Percentiles rank a stretch among this genome's conserved stretches.
These are phyloP conservation scores for Hypoxylon crocopeplum DNA, from an alignment of 495 filamentous ascomycete species.

Conservation along the genomic window DNA sequence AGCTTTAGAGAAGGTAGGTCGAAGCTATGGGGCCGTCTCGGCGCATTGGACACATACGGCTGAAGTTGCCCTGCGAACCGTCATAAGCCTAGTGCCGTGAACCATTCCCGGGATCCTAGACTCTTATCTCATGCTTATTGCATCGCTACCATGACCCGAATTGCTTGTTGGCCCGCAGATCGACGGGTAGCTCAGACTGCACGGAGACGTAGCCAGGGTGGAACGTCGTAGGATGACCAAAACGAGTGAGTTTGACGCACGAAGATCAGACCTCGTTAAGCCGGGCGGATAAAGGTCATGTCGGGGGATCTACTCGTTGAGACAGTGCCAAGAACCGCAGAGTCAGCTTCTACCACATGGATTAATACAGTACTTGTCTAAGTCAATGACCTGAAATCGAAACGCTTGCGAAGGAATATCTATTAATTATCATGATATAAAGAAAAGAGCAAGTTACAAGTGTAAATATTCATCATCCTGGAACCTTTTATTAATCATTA, in stretches of 20 bases:
- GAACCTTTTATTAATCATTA: too few species aligned
- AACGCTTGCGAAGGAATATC: too few species aligned
- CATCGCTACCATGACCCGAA: conserved; percentile 10
- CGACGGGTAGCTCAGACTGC: conserved; percentile 19
- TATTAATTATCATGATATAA: too few species aligned
- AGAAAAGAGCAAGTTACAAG: too few species aligned
- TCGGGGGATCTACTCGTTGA: conserved; percentile 33
- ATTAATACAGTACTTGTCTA: too few species aligned
- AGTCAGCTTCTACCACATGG: neutral
- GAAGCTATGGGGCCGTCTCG: conserved; percentile 25
- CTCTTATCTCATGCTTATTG: neutral
- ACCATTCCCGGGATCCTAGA: conserved; percentile 4
- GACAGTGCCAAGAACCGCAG: conserved; percentile 30
- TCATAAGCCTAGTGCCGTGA: neutral
- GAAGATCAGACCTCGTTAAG: conserved; percentile 36
- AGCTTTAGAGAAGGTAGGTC: conserved; percentile 25
- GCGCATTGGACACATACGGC: conserved; percentile 22
- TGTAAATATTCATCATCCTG: too few species aligned
- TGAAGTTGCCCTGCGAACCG: conserved; percentile 24
- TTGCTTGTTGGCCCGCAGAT: conserved; percentile 14
- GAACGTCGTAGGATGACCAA: conserved; percentile 20
- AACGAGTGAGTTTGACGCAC: conserved; percentile 31
- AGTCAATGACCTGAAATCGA: too few species aligned
- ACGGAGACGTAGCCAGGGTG: conserved; percentile 11
- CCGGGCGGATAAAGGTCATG: conserved; percentile 17